A percentile compares a stretch with the other conserved stretches of the same genome.
Evolutionary conservation across 495 filamentous ascomycete genomes (phyloP).

Genomic region (Patellaria atrata): DNA sequence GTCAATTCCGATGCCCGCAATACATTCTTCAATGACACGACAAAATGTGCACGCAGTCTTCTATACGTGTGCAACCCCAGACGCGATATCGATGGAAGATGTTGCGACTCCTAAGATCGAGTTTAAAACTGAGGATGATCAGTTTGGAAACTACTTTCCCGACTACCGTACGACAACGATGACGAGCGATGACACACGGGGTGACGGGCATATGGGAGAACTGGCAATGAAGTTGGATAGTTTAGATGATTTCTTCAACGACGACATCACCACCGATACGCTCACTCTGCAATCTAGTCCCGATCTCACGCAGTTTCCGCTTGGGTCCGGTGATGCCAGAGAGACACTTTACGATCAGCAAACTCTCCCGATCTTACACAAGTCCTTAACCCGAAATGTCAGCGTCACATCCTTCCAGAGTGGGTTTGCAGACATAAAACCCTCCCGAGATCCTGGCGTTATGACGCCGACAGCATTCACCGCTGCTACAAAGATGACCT

Average conservation of each 20-base stretch:
- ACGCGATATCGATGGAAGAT: slow-evolving; percentile 41
- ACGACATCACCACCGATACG: slow-evolving; percentile 36
- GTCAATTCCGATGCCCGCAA: slow-evolving; percentile 88
- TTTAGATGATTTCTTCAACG: slow-evolving; percentile 90
- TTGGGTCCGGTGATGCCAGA: slow-evolving; percentile 45
- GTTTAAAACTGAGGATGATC: slow-evolving; percentile 82
- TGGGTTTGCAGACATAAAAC: slow-evolving; percentile 62
- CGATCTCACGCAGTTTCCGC: slow-evolving; percentile 1
- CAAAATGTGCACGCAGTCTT: slow-evolving; percentile 94
- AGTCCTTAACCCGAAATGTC: slow-evolving; percentile 56
- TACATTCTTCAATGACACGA: slow-evolving; percentile 68
- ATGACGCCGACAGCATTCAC: slow-evolving; percentile 48
- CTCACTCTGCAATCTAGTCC: slow-evolving; percentile 39
- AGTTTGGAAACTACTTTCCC: slow-evolving; percentile 64
- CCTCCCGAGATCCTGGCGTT: slow-evolving; percentile 40
- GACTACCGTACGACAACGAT: slow-evolving; percentile 69
- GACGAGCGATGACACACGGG: slow-evolving; percentile 74
- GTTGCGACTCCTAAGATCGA: slow-evolving; percentile 71
- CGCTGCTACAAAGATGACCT: slow-evolving; percentile 14
- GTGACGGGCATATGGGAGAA: slow-evolving; percentile 64
- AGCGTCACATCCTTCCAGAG: slow-evolving; percentile 75
- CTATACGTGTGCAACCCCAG: slow-evolving; percentile 61
- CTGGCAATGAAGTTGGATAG: slow-evolving; percentile 83
- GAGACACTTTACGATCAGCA: slow-evolving; percentile 89
- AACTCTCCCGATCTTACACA: slow-evolving; percentile 78